Conservation (phyloP, 1,284 basidiomycete species). For the Pisolithus thermaeus region DNA sequence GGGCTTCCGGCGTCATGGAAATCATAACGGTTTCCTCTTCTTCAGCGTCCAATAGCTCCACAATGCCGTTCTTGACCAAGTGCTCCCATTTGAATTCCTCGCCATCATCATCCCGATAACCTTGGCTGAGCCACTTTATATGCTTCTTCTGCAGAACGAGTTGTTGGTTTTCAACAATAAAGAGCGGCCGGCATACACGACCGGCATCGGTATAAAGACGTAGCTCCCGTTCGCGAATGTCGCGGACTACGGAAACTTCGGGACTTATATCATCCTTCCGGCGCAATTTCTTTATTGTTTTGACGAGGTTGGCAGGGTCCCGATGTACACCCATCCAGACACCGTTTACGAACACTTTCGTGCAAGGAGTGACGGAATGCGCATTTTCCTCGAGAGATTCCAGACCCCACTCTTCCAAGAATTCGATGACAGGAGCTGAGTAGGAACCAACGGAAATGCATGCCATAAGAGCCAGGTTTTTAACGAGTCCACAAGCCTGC, state of each 20-base stretch:
- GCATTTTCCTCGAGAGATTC: constrained; percentile 90
- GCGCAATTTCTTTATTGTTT: constrained; percentile 88
- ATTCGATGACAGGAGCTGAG: constrained; percentile 96
- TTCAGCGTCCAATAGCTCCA: constrained; percentile 96
- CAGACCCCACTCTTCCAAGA: constrained; percentile 97
- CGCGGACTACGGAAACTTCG: constrained; percentile 95
- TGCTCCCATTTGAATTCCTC: constrained; percentile 81
- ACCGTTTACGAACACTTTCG: constrained; percentile 99
- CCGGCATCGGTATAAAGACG: constrained; percentile 96
- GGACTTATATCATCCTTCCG: constrained; percentile 94
- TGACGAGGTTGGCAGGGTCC: constrained; percentile 87
- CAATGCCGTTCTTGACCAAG: constrained; percentile 81
- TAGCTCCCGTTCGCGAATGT: constrained; percentile 94
- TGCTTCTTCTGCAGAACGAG: constrained; percentile 85
- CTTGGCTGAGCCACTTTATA: constrained; percentile 65
- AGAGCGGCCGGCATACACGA: constrained; percentile 92
- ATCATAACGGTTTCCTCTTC: constrained; percentile 99
- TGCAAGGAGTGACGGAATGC: constrained; percentile 75
- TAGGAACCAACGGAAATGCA: constrained; percentile 97
- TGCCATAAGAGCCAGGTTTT: constrained; percentile 97
- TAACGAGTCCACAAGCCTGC: constrained; percentile 98
- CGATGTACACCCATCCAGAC: constrained; percentile 99
- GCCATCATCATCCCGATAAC: constrained; percentile 45
- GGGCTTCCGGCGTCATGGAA: constrained; percentile 95
- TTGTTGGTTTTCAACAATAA: constrained; percentile 91